A percentile compares a stretch with the other conserved stretches of the same genome.
These are phyloP conservation scores for Uronychia binucleata DNA, from an alignment of 73 alveolate genomes.

Conservation along the genomic window DNA sequence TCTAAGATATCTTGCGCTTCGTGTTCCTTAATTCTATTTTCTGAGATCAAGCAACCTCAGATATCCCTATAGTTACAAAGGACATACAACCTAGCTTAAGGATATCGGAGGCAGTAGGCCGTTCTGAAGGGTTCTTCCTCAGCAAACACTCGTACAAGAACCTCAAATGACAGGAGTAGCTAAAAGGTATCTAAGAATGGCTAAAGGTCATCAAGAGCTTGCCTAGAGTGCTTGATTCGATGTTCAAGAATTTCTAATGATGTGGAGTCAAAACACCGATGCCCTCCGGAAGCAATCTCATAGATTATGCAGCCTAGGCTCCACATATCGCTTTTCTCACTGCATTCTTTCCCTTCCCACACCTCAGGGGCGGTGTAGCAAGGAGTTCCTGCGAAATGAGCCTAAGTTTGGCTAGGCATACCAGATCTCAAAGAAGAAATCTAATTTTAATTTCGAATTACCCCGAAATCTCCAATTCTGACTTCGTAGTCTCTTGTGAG, in stretches of 20 bases:
- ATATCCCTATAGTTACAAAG: not conserved
- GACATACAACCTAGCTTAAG: not conserved
- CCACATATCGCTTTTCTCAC: conserved; percentile 17
- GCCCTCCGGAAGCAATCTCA: not conserved
- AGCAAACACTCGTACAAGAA: not conserved
- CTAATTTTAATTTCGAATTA: not conserved
- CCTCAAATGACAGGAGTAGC: not conserved
- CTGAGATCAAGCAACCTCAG: not conserved
- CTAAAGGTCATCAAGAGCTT: not conserved
- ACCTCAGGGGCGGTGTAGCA: conserved; percentile 26
- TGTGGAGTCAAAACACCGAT: not conserved
- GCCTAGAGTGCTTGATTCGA: not conserved
- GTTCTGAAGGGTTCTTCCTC: not conserved
- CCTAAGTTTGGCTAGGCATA: not conserved
- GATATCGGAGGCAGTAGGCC: not conserved
- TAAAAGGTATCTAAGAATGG: not conserved
- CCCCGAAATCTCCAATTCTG: conserved; percentile 94
- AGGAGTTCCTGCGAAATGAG: conserved; percentile 11
- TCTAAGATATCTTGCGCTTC: not conserved
- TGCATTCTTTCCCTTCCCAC: not conserved
- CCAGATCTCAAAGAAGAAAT: not conserved
- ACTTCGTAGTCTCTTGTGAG: conserved; percentile 72
- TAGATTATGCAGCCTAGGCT: conserved; percentile 24
- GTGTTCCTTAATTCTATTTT: not conserved
- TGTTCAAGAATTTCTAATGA: not conserved